Evolutionary conservation across 1,139 yeast species (phyloP).

Genomic region (Suhomyces yuchorum): DNA sequence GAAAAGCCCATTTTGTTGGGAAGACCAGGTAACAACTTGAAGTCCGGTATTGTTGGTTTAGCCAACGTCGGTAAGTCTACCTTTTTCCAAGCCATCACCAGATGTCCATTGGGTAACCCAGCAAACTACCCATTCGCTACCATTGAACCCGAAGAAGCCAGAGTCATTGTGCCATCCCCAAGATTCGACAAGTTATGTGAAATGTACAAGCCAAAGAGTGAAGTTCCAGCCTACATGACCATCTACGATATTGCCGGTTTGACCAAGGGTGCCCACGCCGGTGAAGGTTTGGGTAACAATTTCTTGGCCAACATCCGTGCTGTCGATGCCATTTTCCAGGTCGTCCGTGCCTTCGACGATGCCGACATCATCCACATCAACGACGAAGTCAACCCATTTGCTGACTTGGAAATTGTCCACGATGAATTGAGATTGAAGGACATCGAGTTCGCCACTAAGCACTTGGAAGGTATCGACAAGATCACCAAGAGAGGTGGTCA

Average conservation of each 20-base stretch:
- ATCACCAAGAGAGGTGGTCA: conserved; percentile 94
- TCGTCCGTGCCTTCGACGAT: conserved; percentile 96
- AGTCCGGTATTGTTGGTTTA: conserved; percentile 95
- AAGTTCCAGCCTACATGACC: conserved; percentile 92
- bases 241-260: conserved; percentile 97
- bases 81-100: conserved; percentile 82
- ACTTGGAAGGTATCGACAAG: conserved; percentile 84
- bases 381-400: conserved; percentile 95
- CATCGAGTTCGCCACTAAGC: conserved; percentile 91
- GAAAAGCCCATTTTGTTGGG: conserved; percentile 92
- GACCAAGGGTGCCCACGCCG: conserved; percentile 95
- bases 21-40: conserved; percentile 97
- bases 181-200: conserved; percentile 77
- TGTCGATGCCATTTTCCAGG: conserved; percentile 97
- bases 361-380: conserved; percentile 97
- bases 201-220: conserved; percentile 78
- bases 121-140: conserved; percentile 99
- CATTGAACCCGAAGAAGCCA: conserved; percentile 98
- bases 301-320: conserved; percentile 97
- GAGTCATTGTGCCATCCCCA: conserved; percentile 93
- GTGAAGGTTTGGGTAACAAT: conserved; percentile 98
- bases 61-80: conserved; percentile 98
- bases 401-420: conserved; percentile 90
- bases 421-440: conserved; percentile 95
- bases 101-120: conserved; percentile 94